Conservation (phyloP, 495 filamentous ascomycete species). For the Cetradonia linearis region DNA sequence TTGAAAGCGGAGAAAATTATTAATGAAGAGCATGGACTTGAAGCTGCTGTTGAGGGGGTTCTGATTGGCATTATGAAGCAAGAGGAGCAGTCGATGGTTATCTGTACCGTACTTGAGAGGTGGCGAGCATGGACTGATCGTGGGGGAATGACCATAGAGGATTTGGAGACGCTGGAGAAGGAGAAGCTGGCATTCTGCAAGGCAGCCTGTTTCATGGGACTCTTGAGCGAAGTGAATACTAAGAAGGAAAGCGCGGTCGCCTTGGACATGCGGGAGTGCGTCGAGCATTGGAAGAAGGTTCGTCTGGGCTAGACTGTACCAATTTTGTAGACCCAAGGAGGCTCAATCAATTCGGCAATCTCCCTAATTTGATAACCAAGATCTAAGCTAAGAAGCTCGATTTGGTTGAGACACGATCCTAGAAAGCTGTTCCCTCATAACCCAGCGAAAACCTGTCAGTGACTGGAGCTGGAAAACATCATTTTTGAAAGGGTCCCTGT, state of each 20-base stretch:
- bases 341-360: neutral
- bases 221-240: conserved; percentile 39
- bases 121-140: conserved; percentile 50
- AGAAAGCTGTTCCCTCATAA: neutral
- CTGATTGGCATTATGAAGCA: conserved; percentile 48
- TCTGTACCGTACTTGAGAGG: conserved; percentile 43
- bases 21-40: conserved; percentile 21
- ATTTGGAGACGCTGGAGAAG: conserved; percentile 37
- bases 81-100: conserved; percentile 32
- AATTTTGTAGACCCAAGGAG: neutral
- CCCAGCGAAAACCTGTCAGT: neutral
- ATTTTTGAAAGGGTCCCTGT: neutral
- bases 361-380: neutral
- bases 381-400: neutral
- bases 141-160: conserved; percentile 46
- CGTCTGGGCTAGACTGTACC: conserved; percentile 38
- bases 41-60: conserved; percentile 39
- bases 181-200: conserved; percentile 39
- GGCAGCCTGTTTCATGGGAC: conserved; percentile 41
- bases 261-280: conserved; percentile 51
- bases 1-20: conserved; percentile 31
- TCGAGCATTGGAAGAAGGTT: conserved; percentile 48
- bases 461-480: neutral
- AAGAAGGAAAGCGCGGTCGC: conserved; percentile 43
- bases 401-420: neutral